Conservation (phyloP, 192 early-diverging fungal genomes). For the Coemansia sp. region DNA sequence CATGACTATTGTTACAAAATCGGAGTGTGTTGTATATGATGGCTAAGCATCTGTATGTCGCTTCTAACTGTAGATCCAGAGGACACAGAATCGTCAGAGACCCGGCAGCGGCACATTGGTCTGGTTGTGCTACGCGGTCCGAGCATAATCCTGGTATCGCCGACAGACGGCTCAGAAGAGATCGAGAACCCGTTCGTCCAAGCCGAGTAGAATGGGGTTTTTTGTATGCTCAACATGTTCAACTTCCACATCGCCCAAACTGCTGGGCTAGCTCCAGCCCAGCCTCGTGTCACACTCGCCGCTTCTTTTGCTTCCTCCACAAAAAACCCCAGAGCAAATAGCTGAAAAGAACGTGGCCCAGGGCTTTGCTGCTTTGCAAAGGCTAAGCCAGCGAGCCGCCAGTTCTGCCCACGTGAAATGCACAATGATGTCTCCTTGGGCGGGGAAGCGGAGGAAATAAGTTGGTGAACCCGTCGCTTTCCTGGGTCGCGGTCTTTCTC, state of each 20-base stretch:
- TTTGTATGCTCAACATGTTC: background rate
- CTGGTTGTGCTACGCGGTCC: conserved; percentile 89
- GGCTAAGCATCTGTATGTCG: background rate
- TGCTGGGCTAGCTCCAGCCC: background rate
- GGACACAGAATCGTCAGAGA: conserved; percentile 13
- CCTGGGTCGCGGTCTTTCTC: background rate
- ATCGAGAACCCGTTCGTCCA: conserved; percentile 89
- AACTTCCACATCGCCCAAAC: background rate
- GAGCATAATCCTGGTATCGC: conserved; percentile 86
- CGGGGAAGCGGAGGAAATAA: background rate
- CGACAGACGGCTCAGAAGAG: conserved; percentile 84
- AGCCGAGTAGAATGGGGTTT: conserved; percentile 18
- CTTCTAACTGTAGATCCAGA: conserved; percentile 23
- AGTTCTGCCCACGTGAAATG: background rate
- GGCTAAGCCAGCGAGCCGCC: background rate
- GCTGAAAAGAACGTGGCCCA: background rate
- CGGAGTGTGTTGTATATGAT: background rate
- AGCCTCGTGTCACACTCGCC: background rate
- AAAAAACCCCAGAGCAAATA: background rate
- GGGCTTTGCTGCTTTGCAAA: no score
- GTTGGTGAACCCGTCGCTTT: background rate
- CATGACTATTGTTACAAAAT: background rate
- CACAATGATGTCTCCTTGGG: background rate
- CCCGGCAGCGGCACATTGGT: conserved; percentile 71
- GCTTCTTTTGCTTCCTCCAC: background rate